phyloP scores from a whole-genome alignment of 768 basidiomycete species.

The Serendipita vermifera region DNA sequence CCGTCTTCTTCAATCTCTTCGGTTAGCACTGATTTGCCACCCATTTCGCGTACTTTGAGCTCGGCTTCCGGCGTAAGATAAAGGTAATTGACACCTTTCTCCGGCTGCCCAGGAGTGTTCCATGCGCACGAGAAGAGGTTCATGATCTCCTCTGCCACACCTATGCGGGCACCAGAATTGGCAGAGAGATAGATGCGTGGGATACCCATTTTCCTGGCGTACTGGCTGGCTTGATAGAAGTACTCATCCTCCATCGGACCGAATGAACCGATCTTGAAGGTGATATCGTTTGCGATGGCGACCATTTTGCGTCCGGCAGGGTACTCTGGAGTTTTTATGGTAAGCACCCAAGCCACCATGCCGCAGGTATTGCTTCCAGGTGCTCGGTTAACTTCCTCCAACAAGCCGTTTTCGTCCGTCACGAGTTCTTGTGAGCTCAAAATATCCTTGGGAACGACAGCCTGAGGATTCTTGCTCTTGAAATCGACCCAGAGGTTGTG shows the following conservation, averaged over 20 bases:
- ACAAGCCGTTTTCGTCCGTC: constrained; percentile 81
- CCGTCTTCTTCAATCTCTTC: constrained; percentile 75
- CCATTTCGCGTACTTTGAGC: constrained; percentile 81
- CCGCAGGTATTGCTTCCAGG: constrained; percentile 92
- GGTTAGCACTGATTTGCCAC: constrained; percentile 60
- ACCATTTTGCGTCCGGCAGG: constrained; percentile 77
- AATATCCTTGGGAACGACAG: constrained; percentile 62
- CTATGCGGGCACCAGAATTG: constrained; percentile 96
- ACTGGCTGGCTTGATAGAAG: constrained; percentile 90
- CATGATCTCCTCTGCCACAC: constrained; percentile 85
- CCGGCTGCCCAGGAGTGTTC: constrained; percentile 67
- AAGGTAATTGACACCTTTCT: constrained; percentile 92
- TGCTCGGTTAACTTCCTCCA: constrained; percentile 80
- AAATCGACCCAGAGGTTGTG: constrained; percentile 83
- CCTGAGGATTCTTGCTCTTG: constrained; percentile 46
- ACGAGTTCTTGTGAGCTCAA: constrained; percentile 84
- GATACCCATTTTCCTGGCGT: constrained; percentile 75
- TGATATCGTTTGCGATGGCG: constrained; percentile 95
- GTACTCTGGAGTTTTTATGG: constrained; percentile 81
- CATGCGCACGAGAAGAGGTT: constrained; percentile 83
- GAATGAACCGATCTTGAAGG: constrained; percentile 96
- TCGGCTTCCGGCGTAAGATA: constrained; percentile 90
- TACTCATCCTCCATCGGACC: constrained; percentile 92
- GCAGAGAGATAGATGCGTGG: constrained; percentile 97
- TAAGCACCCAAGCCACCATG: constrained; percentile 98